Base-by-base conservation (phyloP, 148 eudicot species). In the Vaccinium darrowii region DNA sequence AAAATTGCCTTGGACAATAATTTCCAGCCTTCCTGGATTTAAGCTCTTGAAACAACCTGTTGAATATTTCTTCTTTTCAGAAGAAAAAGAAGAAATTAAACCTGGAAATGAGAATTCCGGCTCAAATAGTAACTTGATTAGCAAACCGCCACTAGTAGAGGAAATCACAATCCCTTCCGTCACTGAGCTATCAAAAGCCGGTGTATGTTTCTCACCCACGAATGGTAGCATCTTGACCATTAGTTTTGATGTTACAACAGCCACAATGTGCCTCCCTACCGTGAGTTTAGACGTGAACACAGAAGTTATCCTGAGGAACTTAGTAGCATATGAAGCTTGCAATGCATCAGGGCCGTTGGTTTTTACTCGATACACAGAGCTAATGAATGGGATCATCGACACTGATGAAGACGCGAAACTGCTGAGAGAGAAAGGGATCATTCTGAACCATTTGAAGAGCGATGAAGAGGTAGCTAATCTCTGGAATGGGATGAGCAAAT, bases 341-440 rank as follows among this genome's bases (percentile, higher is more conserved):
- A 81, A 58, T 16, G 87, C 67, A 10, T 54, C 78, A 7, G 88
- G 92, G 25, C 89, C 91, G 1, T 72, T 90, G 86, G 58, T 86
- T 52, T 82, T 93, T 73, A 83, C 93, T 7, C 91, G 93, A 7
- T 93, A 89, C 88, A 90, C 90, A 0, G 92, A 93, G 79, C 36
- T 93, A n/a, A 93, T 93, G 93, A 93, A 93, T 47, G 93, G 95
- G 27, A 91, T 93, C 11, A 84, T 93, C 23, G 95, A 93, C 53
- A 90, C 91, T 1, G 74, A 84, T 49, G 92, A 91, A n/a, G 95
- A 93, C 57, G 95, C 78, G 16, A 89, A 67, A 81, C 7, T 90
- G 85, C 90, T 93, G 0, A 91, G 95, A 69, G 92, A 88, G 47
- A 83, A 62, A 27, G 92, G 93, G 72, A 86, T 93, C 23, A 84